Percentiles rank a stretch among this genome's conserved stretches.
phyloP scores from a whole-genome alignment of 169 alveolate genomes.

The Plasmodium blacklocki region DNA sequence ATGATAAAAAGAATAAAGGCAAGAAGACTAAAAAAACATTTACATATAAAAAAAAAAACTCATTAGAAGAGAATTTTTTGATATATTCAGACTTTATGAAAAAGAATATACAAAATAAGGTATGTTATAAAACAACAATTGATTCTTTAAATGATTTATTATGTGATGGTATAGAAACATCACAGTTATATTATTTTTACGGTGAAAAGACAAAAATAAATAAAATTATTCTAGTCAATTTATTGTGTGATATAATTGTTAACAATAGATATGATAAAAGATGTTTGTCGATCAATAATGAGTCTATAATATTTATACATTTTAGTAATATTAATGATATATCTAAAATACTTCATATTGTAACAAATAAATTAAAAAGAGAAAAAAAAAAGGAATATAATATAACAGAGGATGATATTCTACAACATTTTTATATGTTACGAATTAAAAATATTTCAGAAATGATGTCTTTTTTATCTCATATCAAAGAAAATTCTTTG shows the following conservation, averaged over 20 bases:
- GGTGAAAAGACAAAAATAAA: constrained; percentile 47
- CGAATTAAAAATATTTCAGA: constrained; percentile 29
- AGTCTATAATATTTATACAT: constrained; percentile 24
- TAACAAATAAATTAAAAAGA: constrained; percentile 30
- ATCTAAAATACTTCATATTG: constrained; percentile 14
- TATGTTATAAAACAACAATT: constrained; percentile 6
- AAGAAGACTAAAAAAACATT: not conserved
- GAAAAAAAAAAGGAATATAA: not conserved
- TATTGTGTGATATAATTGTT: constrained; percentile 18
- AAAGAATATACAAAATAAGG: constrained; percentile 4
- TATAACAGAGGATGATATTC: constrained; percentile 5
- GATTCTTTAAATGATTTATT: constrained; percentile 22
- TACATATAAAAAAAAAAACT: not conserved
- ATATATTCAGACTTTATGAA: constrained; percentile 32
- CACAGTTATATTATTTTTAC: constrained; percentile 41
- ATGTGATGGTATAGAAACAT: constrained; percentile 14
- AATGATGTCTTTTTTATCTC: constrained; percentile 21
- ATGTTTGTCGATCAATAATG: not conserved
- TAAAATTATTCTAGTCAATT: constrained; percentile 26
- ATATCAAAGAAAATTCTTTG: not conserved
- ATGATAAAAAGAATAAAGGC: no score
- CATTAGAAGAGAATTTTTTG: constrained; percentile 2
- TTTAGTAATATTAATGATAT: constrained; percentile 52
- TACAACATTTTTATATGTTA: constrained; percentile 24
- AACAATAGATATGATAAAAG: not conserved